Evolutionary conservation across 345 rosid species (phyloP).

Genomic region (Eucalyptus brandiana): DNA sequence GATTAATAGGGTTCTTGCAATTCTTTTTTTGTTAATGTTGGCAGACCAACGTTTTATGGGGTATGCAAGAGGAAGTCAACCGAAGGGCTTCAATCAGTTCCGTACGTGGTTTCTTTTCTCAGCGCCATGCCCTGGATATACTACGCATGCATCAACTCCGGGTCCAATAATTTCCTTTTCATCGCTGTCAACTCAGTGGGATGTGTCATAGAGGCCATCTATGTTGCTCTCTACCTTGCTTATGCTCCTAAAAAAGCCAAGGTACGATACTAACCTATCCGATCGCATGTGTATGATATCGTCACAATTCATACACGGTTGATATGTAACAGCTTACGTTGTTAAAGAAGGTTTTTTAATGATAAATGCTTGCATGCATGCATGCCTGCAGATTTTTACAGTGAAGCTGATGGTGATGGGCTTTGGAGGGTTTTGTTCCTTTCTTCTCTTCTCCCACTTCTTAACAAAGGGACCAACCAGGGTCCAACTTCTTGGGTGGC

Average conservation of each 20-base stretch:
- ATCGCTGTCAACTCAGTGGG: conserved; percentile 80
- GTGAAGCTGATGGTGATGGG: conserved; percentile 27
- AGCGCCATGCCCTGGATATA: conserved; percentile 53
- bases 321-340: not conserved
- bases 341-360: not conserved
- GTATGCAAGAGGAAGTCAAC: conserved; percentile 44
- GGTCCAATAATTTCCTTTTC: conserved; percentile 41
- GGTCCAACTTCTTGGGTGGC: too few species aligned
- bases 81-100: conserved; percentile 53
- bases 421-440: too few species aligned
- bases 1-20: not conserved
- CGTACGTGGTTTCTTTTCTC: conserved; percentile 40
- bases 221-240: conserved; percentile 41
- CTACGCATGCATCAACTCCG: conserved; percentile 36
- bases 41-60: conserved; percentile 49
- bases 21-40: not conserved
- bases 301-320: not conserved
- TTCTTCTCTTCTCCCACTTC: too few species aligned
- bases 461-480: too few species aligned
- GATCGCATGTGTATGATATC: not conserved
- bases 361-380: not conserved
- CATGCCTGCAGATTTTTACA: conserved; percentile 39
- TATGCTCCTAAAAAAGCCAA: conserved; percentile 45
- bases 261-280: conserved; percentile 7
- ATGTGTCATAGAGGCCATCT: conserved; percentile 52